Conservation (phyloP, 306 rosid genomes). For the Bauhinia variegata region DNA sequence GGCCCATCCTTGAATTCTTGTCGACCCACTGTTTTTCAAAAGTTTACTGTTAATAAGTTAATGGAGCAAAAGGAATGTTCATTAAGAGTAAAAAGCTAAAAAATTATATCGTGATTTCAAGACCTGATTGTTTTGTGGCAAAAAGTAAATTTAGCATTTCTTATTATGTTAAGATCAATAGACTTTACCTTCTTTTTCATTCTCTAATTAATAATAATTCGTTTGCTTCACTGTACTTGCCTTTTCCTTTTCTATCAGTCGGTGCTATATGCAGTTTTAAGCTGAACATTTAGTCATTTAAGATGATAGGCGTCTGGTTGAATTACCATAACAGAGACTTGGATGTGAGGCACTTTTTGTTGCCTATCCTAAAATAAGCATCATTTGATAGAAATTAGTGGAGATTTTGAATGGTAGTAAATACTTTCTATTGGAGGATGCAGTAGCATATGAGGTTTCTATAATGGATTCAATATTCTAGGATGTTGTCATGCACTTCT, state of each 20-base stretch:
- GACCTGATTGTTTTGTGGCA: constrained; percentile 17
- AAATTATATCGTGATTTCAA: constrained; percentile 19
- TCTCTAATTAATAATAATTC: constrained; percentile 7
- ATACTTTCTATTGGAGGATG: constrained; percentile 39
- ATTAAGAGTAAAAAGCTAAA: not conserved
- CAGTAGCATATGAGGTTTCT: constrained; percentile 36
- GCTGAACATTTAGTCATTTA: not conserved
- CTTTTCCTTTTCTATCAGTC: constrained; percentile 7
- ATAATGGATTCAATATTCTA: constrained; percentile 30
- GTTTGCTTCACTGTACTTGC: not conserved
- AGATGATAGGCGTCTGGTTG: not conserved
- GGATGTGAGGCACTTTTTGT: not conserved
- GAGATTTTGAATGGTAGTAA: constrained; percentile 9
- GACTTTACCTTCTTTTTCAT: not conserved
- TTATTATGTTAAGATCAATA: constrained; percentile 2
- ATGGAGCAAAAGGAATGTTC: not conserved
- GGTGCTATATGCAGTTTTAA: constrained; percentile 11
- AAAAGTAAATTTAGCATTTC: constrained; percentile 24
- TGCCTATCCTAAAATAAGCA: constrained; percentile 25
- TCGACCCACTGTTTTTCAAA: constrained; percentile 50
- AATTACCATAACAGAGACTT: constrained; percentile 20
- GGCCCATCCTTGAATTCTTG: constrained; percentile 85
- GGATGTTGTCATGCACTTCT: constrained; percentile 42
- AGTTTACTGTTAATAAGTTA: constrained; percentile 5
- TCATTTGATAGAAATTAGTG: constrained; percentile 38